phyloP scores from a whole-genome alignment of 2,329 filamentous ascomycete species.

The Diplodia sapinea region DNA sequence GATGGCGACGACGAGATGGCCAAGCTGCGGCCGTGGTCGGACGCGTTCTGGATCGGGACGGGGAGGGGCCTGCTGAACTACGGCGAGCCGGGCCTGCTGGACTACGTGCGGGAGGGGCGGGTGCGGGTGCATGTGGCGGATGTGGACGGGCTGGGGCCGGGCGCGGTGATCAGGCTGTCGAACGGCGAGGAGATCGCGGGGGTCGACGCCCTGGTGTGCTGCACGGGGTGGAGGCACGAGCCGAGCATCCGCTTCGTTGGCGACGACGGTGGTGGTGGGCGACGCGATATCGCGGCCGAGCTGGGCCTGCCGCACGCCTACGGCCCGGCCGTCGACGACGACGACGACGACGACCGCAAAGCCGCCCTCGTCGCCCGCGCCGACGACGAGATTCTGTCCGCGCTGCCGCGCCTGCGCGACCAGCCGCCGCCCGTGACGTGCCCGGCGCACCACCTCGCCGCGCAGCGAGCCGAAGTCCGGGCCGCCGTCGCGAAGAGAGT shows the following conservation, averaged over 20 bases:
- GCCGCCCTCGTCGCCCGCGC: slow-evolving; percentile 40
- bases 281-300: slow-evolving; percentile 32
- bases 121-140: slow-evolving; percentile 64
- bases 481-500: not conserved
- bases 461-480: not conserved
- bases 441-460: not conserved
- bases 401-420: slow-evolving; percentile 57
- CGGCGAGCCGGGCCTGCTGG: slow-evolving; percentile 59
- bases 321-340: slow-evolving; percentile 32
- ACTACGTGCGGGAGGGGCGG: slow-evolving; percentile 59
- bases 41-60: slow-evolving; percentile 60
- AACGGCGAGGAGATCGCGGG: slow-evolving; percentile 44
- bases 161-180: slow-evolving; percentile 55
- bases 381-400: slow-evolving; percentile 59
- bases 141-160: slow-evolving; percentile 54
- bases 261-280: not conserved
- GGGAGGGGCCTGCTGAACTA: slow-evolving; percentile 67
- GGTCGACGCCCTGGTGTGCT: slow-evolving; percentile 57
- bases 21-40: slow-evolving; percentile 51
- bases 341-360: not conserved
- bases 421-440: slow-evolving; percentile 5
- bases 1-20: slow-evolving; percentile 39
- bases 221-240: slow-evolving; percentile 65
- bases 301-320: slow-evolving; percentile 36
- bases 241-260: slow-evolving; percentile 57